Conservation (phyloP, 768 basidiomycete genomes). For the Psilocybe sp. region DNA sequence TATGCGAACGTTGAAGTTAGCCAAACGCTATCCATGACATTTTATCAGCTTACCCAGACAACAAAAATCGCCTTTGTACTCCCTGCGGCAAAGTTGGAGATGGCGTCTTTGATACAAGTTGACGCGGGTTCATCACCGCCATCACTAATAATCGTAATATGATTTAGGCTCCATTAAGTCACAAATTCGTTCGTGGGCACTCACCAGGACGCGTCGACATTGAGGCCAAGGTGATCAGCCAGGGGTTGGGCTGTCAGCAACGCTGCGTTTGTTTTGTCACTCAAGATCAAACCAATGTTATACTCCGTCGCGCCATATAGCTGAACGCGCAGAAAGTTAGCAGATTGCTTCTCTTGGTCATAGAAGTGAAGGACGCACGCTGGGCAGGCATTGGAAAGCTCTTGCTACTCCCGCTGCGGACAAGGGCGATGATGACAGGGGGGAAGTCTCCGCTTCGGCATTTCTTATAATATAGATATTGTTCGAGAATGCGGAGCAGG, state of each 20-base stretch:
- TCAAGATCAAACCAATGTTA: slow-evolving; percentile 7
- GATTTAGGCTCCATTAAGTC: not conserved
- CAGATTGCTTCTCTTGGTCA: too few relatives aligned
- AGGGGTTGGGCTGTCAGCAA: slow-evolving; percentile 3
- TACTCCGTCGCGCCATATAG: not conserved
- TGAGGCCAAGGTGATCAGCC: slow-evolving; percentile 4
- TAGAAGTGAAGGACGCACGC: too few relatives aligned
- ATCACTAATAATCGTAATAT: not conserved
- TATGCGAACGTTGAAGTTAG: not conserved
- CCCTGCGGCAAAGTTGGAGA: slow-evolving; percentile 7
- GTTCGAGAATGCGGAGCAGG: too few relatives aligned
- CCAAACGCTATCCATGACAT: not conserved
- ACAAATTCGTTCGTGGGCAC: not conserved
- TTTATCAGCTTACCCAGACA: slow-evolving; percentile 5
- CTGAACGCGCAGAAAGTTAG: too few relatives aligned
- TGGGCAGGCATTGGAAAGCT: too few relatives aligned
- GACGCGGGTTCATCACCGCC: not conserved
- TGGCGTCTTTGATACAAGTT: slow-evolving; percentile 4
- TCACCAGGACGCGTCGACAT: slow-evolving; percentile 8
- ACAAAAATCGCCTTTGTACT: slow-evolving; percentile 6
- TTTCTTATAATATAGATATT: too few relatives aligned
- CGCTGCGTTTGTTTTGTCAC: not conserved
- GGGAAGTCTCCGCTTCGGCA: too few relatives aligned
- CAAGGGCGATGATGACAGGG: too few relatives aligned
- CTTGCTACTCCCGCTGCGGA: too few relatives aligned